Evolutionary conservation across 2,329 filamentous ascomycete species (phyloP).

Genomic region (Mollisiaceae sp.): DNA sequence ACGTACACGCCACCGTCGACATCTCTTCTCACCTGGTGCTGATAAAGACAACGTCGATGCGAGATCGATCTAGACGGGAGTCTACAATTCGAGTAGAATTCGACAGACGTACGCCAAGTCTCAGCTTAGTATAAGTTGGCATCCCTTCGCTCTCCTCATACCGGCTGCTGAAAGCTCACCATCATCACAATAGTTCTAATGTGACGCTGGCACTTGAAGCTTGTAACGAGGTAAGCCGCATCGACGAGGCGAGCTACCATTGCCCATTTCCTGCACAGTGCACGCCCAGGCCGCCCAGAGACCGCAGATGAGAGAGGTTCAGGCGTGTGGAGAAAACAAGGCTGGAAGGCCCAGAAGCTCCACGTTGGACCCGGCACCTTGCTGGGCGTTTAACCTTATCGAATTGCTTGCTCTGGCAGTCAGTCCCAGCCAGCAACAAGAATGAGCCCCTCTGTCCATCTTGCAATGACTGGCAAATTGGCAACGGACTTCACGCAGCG

Average conservation of each 20-base stretch:
- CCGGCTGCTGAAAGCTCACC: conserved; percentile 1
- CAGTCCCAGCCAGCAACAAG: neutral
- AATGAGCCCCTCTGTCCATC: neutral
- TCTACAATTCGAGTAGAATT: no score
- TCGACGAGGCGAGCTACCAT: neutral
- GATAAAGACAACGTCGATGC: neutral
- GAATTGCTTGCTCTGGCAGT: conserved; percentile 1
- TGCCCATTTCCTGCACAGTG: neutral
- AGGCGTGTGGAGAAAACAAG: conserved; percentile 8
- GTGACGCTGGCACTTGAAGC: neutral
- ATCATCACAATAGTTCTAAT: no score
- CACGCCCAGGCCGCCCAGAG: neutral
- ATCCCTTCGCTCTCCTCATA: neutral
- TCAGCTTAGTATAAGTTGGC: neutral
- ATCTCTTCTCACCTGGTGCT: neutral
- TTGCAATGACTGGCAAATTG: neutral
- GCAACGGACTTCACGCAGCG: conserved; percentile 5
- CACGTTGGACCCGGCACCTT: neutral
- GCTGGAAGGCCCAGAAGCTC: neutral
- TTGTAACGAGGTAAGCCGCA: neutral
- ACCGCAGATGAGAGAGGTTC: neutral
- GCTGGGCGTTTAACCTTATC: neutral
- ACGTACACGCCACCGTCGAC: neutral
- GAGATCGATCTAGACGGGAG: neutral
- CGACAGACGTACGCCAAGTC: neutral